Evolutionary conservation across 345 rosid genomes (phyloP).

Genomic region (Salix caprea): DNA sequence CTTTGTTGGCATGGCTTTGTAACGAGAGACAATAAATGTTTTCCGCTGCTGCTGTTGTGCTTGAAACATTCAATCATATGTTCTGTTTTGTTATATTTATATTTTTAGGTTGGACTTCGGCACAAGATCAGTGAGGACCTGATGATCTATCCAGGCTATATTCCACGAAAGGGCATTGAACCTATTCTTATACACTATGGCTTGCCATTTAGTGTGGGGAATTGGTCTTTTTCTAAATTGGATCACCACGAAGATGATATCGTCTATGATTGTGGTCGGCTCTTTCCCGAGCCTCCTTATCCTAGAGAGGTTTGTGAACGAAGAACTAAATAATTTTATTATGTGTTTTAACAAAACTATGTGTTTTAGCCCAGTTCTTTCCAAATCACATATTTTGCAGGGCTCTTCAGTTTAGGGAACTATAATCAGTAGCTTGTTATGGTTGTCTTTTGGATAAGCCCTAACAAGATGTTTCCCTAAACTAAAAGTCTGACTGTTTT

Average conservation of each 20-base stretch:
- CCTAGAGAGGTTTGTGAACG: constrained; percentile 73
- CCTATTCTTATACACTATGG: constrained; percentile 96
- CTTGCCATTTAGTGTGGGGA: constrained; percentile 73
- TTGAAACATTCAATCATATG: not conserved
- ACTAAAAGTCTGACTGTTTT: not conserved
- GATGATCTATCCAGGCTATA: constrained; percentile 98
- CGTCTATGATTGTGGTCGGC: constrained; percentile 75
- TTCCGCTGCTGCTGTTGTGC: not conserved
- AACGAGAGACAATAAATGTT: not conserved
- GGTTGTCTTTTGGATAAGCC: not conserved
- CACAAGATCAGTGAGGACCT: constrained; percentile 84
- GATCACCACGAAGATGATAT: constrained; percentile 87
- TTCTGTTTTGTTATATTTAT: constrained; percentile 9
- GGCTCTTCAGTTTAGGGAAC: not conserved
- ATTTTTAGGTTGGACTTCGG: constrained; percentile 77
- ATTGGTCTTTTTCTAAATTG: constrained; percentile 94
- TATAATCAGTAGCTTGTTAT: not conserved
- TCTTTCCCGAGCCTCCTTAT: constrained; percentile 95
- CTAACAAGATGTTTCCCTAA: not conserved
- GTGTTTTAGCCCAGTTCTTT: constrained; percentile 2
- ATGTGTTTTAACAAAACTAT: not conserved
- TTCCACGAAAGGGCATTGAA: constrained; percentile 71
- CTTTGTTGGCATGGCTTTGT: constrained; percentile 7
- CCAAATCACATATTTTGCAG: not conserved
- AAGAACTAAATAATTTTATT: constrained; percentile 10